Percentiles rank a stretch among this genome's conserved stretches.
phyloP scores from a whole-genome alignment of 2,329 filamentous ascomycete genomes.

The Tolypocladium pustulatum region DNA sequence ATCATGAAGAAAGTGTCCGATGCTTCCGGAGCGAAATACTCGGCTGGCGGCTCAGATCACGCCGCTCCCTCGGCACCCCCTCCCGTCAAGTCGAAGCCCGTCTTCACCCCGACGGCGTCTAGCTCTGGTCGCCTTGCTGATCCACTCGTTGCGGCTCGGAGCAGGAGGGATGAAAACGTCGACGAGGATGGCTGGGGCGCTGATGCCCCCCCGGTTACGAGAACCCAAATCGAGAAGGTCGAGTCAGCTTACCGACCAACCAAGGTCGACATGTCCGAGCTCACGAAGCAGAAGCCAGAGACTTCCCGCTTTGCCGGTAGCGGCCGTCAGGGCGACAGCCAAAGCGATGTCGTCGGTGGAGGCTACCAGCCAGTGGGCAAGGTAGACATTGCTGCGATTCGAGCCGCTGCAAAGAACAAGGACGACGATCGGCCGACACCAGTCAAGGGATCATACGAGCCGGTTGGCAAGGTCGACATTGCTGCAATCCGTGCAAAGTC shows the following conservation, averaged over 20 bases:
- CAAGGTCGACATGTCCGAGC: conserved; percentile 84
- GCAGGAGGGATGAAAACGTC: conserved; percentile 46
- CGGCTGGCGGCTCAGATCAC: conserved; percentile 50
- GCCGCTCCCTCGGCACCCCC: conserved; percentile 48
- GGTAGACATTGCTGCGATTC: conserved; percentile 90
- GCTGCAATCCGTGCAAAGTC: conserved; percentile 81
- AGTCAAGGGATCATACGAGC: conserved; percentile 90
- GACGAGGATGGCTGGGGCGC: conserved; percentile 90
- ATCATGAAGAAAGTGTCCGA: conserved; percentile 93
- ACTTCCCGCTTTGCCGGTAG: conserved; percentile 49
- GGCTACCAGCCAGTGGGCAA: conserved; percentile 92
- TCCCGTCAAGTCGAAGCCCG: conserved; percentile 76
- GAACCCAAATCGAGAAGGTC: conserved; percentile 85
- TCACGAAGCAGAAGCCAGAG: conserved; percentile 63
- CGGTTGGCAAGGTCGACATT: conserved; percentile 94
- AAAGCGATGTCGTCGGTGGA: conserved; percentile 63
- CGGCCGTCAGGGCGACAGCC: conserved; percentile 30
- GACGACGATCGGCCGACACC: conserved; percentile 71
- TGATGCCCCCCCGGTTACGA: conserved; percentile 83
- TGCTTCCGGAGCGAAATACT: conserved; percentile 91
- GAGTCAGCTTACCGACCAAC: conserved; percentile 88
- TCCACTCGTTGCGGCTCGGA: conserved; percentile 55
- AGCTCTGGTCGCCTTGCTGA: conserved; percentile 45
- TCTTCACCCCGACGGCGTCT: conserved; percentile 67
- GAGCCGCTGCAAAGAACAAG: conserved; percentile 58